Conservation (phyloP, 805 yeast species). For the Priceomyces castillae region DNA sequence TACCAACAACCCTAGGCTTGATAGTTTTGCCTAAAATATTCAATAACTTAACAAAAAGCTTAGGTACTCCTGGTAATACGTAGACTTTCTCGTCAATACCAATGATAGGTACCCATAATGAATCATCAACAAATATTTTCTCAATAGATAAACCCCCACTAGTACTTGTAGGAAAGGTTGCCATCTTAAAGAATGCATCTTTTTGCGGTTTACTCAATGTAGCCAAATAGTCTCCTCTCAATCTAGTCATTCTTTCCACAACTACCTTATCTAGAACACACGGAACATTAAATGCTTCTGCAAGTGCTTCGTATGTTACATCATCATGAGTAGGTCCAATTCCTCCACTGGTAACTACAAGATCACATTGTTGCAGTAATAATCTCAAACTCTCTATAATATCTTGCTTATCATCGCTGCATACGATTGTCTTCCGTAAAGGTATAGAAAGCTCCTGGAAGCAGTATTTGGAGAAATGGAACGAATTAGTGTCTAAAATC, state of each 20-base stretch:
- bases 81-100: slow-evolving; percentile 61
- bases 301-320: slow-evolving; percentile 75
- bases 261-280: slow-evolving; percentile 55
- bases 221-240: slow-evolving; percentile 39
- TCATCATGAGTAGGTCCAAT: slow-evolving; percentile 93
- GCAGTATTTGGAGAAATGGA: slow-evolving; percentile 67
- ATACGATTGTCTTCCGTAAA: slow-evolving; percentile 61
- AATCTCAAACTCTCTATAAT: slow-evolving; percentile 54
- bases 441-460: slow-evolving; percentile 62
- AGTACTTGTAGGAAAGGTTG: slow-evolving; percentile 56
- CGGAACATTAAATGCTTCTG: slow-evolving; percentile 56
- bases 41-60: slow-evolving; percentile 58
- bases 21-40: slow-evolving; percentile 38
- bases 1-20: slow-evolving; percentile 21
- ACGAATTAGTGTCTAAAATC: slow-evolving; percentile 75
- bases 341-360: slow-evolving; percentile 68
- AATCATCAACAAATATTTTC: slow-evolving; percentile 41
- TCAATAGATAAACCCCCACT: slow-evolving; percentile 29
- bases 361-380: slow-evolving; percentile 53
- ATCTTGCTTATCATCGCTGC: slow-evolving; percentile 73
- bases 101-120: slow-evolving; percentile 84
- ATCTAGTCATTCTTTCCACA: slow-evolving; percentile 54
- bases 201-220: slow-evolving; percentile 41
- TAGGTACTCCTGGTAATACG: slow-evolving; percentile 84
- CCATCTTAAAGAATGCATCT: slow-evolving; percentile 73